Conservation (phyloP, 805 yeast species). For the Geotrichum ghanense region DNA sequence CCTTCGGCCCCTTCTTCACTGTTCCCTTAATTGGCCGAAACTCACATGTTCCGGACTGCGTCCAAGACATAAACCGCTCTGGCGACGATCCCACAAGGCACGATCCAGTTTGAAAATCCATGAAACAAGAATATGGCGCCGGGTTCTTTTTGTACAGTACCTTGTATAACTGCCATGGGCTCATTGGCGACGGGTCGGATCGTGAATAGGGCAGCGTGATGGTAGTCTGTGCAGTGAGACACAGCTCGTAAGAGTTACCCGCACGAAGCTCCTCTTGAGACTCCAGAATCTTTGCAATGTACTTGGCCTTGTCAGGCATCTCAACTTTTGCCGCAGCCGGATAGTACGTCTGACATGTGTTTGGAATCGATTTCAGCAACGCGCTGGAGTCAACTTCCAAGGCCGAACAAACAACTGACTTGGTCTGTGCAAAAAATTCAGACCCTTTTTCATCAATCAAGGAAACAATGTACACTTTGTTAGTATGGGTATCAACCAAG, state of each 20-base stretch:
- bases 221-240: constrained; percentile 69
- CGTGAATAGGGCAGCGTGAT: constrained; percentile 35
- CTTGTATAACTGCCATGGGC: constrained; percentile 75
- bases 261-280: constrained; percentile 59
- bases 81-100: constrained; percentile 82
- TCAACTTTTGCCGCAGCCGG: constrained; percentile 10
- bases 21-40: constrained; percentile 96
- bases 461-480: constrained; percentile 41
- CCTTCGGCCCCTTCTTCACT: constrained; percentile 49
- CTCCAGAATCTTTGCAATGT: constrained; percentile 40
- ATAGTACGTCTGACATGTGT: constrained; percentile 24
- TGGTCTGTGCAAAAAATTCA: constrained; percentile 8
- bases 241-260: constrained; percentile 91
- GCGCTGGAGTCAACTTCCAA: not conserved
- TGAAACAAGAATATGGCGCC: constrained; percentile 80
- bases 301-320: constrained; percentile 41
- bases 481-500: constrained; percentile 37
- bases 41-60: constrained; percentile 42
- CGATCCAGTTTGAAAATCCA: constrained; percentile 40
- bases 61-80: constrained; percentile 84
- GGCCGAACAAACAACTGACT: constrained; percentile 15
- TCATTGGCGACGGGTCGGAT: constrained; percentile 17
- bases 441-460: constrained; percentile 30
- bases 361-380: constrained; percentile 3
- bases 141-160: constrained; percentile 65